A percentile compares a stretch with the other conserved stretches of the same genome.
These are phyloP conservation scores for Linderniella brevidens DNA, from an alignment of 257 asterid species.

Conservation along the genomic window DNA sequence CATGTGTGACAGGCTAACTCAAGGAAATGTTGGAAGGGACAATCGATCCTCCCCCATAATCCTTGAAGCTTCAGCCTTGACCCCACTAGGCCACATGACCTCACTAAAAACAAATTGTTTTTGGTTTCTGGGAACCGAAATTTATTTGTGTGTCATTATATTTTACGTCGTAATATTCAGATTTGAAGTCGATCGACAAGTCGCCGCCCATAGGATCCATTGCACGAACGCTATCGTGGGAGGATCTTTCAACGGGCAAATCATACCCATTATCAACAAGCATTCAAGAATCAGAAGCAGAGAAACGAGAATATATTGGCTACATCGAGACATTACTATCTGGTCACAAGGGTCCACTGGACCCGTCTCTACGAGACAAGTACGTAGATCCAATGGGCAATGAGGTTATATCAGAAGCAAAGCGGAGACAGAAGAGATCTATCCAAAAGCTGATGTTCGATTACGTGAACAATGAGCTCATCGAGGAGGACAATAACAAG, in stretches of 20 bases:
- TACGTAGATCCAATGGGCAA: slow-evolving; percentile 35
- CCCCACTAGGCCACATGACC: no score
- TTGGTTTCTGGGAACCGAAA: no score
- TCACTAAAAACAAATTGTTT: no score
- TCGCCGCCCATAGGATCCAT: slow-evolving; percentile 96
- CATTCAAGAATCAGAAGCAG: slow-evolving; percentile 32
- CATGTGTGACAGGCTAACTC: no score
- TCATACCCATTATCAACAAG: no score
- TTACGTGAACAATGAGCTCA: slow-evolving; percentile 45
- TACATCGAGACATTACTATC: slow-evolving; percentile 46
- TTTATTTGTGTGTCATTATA: no score
- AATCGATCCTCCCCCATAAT: no score
- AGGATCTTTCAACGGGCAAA: slow-evolving; percentile 11
- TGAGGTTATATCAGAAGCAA: slow-evolving; percentile 50
- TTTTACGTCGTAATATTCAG: no score
- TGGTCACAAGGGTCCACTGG: slow-evolving; percentile 53
- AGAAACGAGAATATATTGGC: slow-evolving; percentile 51
- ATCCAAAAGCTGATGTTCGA: slow-evolving; percentile 73
- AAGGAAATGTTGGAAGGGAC: no score
- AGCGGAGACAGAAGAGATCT: slow-evolving; percentile 58
- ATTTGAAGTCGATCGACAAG: slow-evolving; percentile 70
- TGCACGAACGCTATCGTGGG: slow-evolving; percentile 62
- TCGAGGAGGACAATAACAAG: slow-evolving; percentile 16
- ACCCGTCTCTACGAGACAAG: slow-evolving; percentile 64
- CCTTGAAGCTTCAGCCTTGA: no score